phyloP scores from a whole-genome alignment of 768 basidiomycete species.

The Strobilomyces dryophilus region DNA sequence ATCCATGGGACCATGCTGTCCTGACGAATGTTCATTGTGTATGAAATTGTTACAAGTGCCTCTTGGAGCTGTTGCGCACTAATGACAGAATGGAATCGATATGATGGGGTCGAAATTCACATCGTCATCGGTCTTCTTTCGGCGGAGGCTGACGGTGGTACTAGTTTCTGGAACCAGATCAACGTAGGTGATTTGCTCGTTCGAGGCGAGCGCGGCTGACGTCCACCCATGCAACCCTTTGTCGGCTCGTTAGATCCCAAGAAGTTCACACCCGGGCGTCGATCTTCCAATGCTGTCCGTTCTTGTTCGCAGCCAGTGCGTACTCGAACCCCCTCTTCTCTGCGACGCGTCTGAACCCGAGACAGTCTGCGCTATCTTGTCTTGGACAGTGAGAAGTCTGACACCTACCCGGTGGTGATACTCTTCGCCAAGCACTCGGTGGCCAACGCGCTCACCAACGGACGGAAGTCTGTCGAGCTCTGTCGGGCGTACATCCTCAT shows the following conservation, averaged over 20 bases:
- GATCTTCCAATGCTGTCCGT: slow-evolving; percentile 81
- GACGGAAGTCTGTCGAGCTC: slow-evolving; percentile 82
- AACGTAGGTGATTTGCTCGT: slow-evolving; percentile 46
- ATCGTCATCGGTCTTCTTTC: slow-evolving; percentile 26
- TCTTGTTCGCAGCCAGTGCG: slow-evolving; percentile 83
- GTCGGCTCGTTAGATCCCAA: slow-evolving; percentile 77
- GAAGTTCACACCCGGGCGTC: slow-evolving; percentile 74
- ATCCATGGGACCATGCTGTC: too few relatives aligned
- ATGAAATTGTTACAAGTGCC: too few relatives aligned
- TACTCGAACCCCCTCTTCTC: slow-evolving; percentile 15
- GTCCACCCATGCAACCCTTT: slow-evolving; percentile 38
- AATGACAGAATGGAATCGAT: too few relatives aligned
- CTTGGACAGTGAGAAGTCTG: slow-evolving; percentile 71
- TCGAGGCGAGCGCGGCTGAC: neutral
- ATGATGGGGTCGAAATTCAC: slow-evolving; percentile 78
- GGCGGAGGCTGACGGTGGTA: slow-evolving; percentile 1
- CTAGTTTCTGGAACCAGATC: slow-evolving; percentile 65
- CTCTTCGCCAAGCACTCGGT: slow-evolving; percentile 83
- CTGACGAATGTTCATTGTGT: too few relatives aligned
- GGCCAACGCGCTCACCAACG: slow-evolving; percentile 74
- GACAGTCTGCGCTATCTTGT: slow-evolving; percentile 81
- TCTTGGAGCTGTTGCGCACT: too few relatives aligned
- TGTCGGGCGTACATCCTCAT: slow-evolving; percentile 89
- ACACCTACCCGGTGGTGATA: slow-evolving; percentile 86
- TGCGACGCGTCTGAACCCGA: neutral